phyloP scores from a whole-genome alignment of 1,284 basidiomycete species.

The Ceratorhiza oryzae-sativae region DNA sequence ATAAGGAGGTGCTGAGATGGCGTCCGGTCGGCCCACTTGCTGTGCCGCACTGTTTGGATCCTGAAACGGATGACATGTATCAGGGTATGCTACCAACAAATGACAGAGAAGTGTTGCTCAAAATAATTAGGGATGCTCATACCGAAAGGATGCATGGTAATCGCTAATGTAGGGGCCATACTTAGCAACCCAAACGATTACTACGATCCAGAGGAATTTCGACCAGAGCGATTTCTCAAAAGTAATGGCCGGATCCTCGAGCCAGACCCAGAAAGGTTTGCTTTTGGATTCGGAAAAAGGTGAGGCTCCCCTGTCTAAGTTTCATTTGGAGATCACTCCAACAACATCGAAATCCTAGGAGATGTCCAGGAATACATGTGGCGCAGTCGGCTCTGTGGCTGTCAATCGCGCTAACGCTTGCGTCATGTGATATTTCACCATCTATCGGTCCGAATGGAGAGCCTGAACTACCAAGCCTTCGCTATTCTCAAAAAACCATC shows the following conservation, averaged over 20 bases:
- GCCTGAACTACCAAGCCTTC: neutral
- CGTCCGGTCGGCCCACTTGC: conserved; percentile 16
- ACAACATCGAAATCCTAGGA: neutral
- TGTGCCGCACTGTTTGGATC: neutral
- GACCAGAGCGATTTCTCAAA: conserved; percentile 39
- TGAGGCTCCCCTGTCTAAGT: neutral
- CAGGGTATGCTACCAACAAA: neutral
- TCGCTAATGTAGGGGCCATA: conserved; percentile 37
- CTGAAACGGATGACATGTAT: conserved; percentile 11
- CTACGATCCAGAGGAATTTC: conserved; percentile 28
- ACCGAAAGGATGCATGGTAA: conserved; percentile 30
- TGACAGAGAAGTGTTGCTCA: neutral
- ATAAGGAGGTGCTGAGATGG: conserved; percentile 37
- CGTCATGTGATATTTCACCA: conserved; percentile 1
- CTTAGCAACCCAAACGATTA: conserved; percentile 29
- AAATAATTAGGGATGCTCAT: conserved; percentile 22
- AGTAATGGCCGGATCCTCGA: neutral
- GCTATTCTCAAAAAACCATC: neutral
- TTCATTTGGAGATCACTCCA: neutral
- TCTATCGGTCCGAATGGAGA: conserved; percentile 14
- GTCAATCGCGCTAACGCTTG: conserved; percentile 13
- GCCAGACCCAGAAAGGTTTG: conserved; percentile 4
- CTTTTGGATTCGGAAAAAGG: conserved; percentile 33
- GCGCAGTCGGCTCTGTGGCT: conserved; percentile 31
- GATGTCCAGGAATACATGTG: conserved; percentile 24